These are phyloP conservation scores for Pestalotiopsis sp. DNA, from an alignment of 2,329 filamentous ascomycete species.

Conservation along the genomic window DNA sequence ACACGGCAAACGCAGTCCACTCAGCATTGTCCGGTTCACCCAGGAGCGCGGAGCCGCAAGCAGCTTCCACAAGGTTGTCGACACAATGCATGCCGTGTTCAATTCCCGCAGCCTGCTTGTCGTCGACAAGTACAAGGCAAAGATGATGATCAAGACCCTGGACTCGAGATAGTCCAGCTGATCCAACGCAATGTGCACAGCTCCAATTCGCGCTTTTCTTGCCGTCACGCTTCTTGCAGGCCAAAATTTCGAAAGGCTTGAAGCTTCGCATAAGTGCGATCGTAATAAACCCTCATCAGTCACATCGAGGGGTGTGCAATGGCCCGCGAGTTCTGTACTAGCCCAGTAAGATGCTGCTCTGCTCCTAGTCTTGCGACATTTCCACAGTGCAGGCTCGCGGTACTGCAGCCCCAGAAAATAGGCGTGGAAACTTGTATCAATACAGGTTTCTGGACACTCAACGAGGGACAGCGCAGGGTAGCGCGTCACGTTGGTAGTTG, in stretches of 20 bases:
- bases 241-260: background rate
- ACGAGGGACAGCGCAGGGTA: background rate
- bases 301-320: background rate
- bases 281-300: background rate
- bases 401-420: background rate
- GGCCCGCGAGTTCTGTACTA: background rate
- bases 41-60: conserved; percentile 91
- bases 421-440: conserved; percentile 2
- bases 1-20: conserved; percentile 73
- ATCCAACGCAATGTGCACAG: background rate
- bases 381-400: too few relatives aligned
- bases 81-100: conserved; percentile 73
- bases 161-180: conserved; percentile 43
- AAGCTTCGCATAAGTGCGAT: background rate
- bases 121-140: conserved; percentile 64
- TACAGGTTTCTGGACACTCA: conserved; percentile 8
- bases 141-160: conserved; percentile 74
- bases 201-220: background rate
- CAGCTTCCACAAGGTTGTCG: conserved; percentile 82
- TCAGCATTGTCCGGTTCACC: conserved; percentile 83
- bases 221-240: background rate
- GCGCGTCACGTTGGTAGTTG: background rate
- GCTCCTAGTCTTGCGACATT: too few relatives aligned
- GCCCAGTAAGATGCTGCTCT: background rate
- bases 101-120: conserved; percentile 68